A percentile compares a stretch with the other conserved stretches of the same genome.
These are phyloP conservation scores for Aquilaria sinensis DNA, from an alignment of 345 rosid genomes.

Conservation along the genomic window DNA sequence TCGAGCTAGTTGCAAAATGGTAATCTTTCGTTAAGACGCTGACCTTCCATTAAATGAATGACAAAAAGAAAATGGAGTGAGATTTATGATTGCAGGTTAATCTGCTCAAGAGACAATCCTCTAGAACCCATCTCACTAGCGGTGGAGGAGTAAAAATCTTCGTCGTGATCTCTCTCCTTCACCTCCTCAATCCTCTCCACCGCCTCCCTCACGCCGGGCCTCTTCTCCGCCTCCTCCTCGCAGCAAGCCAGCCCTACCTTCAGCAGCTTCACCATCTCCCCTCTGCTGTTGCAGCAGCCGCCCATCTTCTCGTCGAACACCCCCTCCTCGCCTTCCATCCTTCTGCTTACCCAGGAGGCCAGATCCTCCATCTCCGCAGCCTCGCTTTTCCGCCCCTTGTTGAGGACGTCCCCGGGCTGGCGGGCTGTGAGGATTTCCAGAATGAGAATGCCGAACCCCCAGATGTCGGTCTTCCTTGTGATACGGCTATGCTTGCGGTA, in stretches of 20 bases:
- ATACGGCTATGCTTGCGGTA: conserved; percentile 48
- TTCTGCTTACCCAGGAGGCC: conserved; percentile 42
- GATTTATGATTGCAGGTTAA: too few species aligned
- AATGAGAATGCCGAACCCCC: conserved; percentile 74
- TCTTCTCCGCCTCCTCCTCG: conserved; percentile 61
- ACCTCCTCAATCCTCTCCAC: conserved; percentile 55
- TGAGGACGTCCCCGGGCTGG: conserved; percentile 47
- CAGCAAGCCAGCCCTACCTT: conserved; percentile 64
- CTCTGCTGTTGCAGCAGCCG: conserved; percentile 21
- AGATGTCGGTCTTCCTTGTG: conserved; percentile 85
- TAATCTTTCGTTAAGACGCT: too few species aligned
- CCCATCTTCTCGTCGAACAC: conserved; percentile 62
- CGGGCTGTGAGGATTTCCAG: conserved; percentile 71
- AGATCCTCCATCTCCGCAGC: conserved; percentile 24
- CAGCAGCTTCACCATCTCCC: conserved; percentile 49
- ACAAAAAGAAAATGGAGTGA: too few species aligned
- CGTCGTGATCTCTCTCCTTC: conserved; percentile 43
- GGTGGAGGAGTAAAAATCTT: conserved; percentile 45
- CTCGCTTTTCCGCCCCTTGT: conserved; percentile 28
- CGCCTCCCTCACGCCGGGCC: conserved; percentile 69
- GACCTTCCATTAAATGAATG: too few species aligned
- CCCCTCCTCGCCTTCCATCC: conserved; percentile 20
- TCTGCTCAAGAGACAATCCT: not conserved
- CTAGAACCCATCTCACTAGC: conserved; percentile 41
- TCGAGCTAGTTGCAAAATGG: too few species aligned